phyloP scores from a whole-genome alignment of 306 rosid species.

The Cucumis melo region DNA sequence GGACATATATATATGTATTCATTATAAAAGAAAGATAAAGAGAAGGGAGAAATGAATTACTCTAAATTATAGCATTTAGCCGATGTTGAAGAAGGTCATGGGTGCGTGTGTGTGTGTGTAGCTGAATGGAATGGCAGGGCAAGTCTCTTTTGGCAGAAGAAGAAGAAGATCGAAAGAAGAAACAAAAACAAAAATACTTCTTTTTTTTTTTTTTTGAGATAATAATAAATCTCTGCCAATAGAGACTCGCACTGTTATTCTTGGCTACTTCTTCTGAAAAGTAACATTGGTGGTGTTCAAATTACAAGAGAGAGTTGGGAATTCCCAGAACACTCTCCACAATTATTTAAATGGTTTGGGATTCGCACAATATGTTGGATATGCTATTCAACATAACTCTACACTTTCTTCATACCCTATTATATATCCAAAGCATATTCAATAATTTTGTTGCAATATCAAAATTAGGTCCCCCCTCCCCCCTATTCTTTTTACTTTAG shows the following conservation, averaged over 20 bases:
- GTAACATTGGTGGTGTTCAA: not conserved
- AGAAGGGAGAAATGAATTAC: too few relatives aligned
- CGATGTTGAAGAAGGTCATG: too few relatives aligned
- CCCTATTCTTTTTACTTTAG: not conserved
- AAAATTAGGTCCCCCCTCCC: not conserved
- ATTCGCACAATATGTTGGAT: conserved; percentile 4
- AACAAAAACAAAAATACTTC: not conserved
- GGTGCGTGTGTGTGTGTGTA: not conserved
- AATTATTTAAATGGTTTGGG: not conserved
- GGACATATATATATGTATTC: too few relatives aligned
- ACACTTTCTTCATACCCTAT: not conserved
- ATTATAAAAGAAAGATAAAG: too few relatives aligned
- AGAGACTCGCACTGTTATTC: conserved; percentile 11
- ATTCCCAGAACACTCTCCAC: not conserved
- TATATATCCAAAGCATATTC: not conserved
- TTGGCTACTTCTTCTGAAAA: not conserved
- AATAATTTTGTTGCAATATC: not conserved
- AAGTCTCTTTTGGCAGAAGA: conserved; percentile 4
- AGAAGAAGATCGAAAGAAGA: not conserved
- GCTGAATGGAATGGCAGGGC: not conserved
- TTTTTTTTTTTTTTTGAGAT: not conserved
- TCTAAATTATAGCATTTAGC: too few relatives aligned
- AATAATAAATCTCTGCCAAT: not conserved
- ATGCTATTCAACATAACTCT: not conserved
- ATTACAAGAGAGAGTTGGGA: not conserved